Conservation (phyloP, 495 filamentous ascomycete genomes). For the Ramalina intermedia region DNA sequence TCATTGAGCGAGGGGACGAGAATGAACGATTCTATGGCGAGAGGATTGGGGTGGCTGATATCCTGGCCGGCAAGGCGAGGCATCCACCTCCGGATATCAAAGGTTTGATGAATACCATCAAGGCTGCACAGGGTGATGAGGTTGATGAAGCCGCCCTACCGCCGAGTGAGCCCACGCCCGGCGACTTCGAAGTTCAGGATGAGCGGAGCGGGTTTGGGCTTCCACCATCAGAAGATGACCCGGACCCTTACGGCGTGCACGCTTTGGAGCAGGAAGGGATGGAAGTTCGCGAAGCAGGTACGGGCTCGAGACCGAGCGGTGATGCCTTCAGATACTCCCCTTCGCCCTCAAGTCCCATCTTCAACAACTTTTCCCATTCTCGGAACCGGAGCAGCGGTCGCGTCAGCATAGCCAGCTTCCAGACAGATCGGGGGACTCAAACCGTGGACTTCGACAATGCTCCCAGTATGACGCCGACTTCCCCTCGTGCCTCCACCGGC, state of each 20-base stretch:
- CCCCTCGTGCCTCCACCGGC: slow-evolving; percentile 15
- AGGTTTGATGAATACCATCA: slow-evolving; percentile 62
- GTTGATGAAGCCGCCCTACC: slow-evolving; percentile 45
- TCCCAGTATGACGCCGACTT: slow-evolving; percentile 23
- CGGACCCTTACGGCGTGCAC: slow-evolving; percentile 79
- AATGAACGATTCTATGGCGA: slow-evolving; percentile 78
- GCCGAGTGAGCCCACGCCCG: slow-evolving; percentile 50
- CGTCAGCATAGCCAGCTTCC: slow-evolving; percentile 40
- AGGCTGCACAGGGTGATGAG: slow-evolving; percentile 72
- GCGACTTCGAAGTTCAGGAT: slow-evolving; percentile 49
- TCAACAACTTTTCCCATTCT: slow-evolving; percentile 38
- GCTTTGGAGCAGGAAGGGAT: slow-evolving; percentile 73
- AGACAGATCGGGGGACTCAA: slow-evolving; percentile 38
- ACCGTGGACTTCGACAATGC: slow-evolving; percentile 41
- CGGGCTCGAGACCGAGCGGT: slow-evolving; percentile 47
- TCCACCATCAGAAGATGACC: slow-evolving; percentile 57
- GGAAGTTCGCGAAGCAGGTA: slow-evolving; percentile 75
- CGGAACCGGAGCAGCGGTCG: slow-evolving; percentile 54
- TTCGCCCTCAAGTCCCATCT: slow-evolving; percentile 63
- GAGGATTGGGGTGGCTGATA: slow-evolving; percentile 59
- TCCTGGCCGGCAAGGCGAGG: slow-evolving; percentile 63
- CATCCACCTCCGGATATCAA: slow-evolving; percentile 50
- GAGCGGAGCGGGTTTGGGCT: slow-evolving; percentile 49
- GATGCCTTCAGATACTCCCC: slow-evolving; percentile 72
- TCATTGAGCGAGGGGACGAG: slow-evolving; percentile 76